phyloP scores from a whole-genome alignment of 2,329 filamentous ascomycete species.

The Hymenotorrendiella dingleyae region DNA sequence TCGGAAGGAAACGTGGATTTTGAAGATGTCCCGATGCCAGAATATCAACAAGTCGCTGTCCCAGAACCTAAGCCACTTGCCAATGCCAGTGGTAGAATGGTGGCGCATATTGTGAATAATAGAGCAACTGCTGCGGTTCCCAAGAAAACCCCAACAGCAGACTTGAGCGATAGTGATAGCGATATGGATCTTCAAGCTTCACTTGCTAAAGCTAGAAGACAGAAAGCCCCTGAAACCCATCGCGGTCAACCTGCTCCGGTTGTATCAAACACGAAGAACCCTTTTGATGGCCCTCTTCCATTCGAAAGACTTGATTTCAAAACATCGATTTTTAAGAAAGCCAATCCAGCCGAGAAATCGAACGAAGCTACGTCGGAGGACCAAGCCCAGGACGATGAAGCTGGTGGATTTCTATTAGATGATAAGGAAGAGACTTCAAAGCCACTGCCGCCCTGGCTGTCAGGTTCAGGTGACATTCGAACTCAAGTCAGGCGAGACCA shows the following conservation, averaged over 20 bases:
- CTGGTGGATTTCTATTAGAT: conserved; percentile 35
- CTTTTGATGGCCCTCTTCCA: conserved; percentile 76
- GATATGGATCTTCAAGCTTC: conserved; percentile 76
- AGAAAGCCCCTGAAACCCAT: conserved; percentile 41
- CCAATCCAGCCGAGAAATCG: conserved; percentile 19
- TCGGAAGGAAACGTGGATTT: conserved; percentile 37
- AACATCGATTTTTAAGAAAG: conserved; percentile 50
- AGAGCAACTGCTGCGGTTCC: conserved; percentile 57
- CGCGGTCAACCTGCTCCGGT: conserved; percentile 32
- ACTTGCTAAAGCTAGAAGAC: conserved; percentile 63
- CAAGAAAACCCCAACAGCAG: conserved; percentile 31
- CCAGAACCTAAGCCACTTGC: conserved; percentile 45
- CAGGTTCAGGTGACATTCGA: conserved; percentile 57
- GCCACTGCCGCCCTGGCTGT: conserved; percentile 74
- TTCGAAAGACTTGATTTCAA: conserved; percentile 81
- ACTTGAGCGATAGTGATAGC: conserved; percentile 56
- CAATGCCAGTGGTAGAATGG: conserved; percentile 50
- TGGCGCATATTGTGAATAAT: conserved; percentile 70
- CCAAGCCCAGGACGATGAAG: conserved; percentile 26
- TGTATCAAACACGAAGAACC: conserved; percentile 50
- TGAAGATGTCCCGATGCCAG: conserved; percentile 46
- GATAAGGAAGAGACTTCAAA: conserved; percentile 29
- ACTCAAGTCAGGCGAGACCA: conserved; percentile 54
- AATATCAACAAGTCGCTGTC: conserved; percentile 52
- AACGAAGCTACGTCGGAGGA: conserved; percentile 13